Conservation (phyloP, 148 eudicot genomes). For the Diospyros kaki region DNA sequence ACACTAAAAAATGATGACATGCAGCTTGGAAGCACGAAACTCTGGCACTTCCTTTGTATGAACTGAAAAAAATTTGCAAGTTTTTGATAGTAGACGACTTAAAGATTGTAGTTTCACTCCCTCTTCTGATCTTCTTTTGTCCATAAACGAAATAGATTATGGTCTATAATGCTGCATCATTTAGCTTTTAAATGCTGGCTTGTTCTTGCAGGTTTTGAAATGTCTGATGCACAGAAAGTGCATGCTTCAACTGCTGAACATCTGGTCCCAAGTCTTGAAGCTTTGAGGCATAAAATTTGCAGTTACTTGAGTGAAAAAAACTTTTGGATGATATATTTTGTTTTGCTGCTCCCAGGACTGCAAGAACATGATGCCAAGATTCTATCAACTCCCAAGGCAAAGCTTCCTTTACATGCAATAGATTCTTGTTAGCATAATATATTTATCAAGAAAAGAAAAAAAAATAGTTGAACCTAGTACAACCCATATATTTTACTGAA, state of each 20-base stretch:
- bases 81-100: no score
- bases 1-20: no score
- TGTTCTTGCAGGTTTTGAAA: conserved; percentile 46
- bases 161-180: background rate
- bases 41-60: no score
- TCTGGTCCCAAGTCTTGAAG: conserved; percentile 53
- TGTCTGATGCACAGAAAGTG: conserved; percentile 60
- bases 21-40: no score
- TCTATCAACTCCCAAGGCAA: conserved; percentile 70
- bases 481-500: background rate
- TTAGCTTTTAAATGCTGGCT: background rate
- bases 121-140: background rate
- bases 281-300: conserved; percentile 38
- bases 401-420: conserved; percentile 8
- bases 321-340: conserved; percentile 81
- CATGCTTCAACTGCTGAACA: conserved; percentile 52
- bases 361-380: conserved; percentile 42
- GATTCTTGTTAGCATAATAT: no score
- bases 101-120: background rate
- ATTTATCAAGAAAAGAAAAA: no score
- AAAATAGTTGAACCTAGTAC: background rate
- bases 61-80: no score
- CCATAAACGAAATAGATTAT: background rate
- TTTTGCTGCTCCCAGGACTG: conserved; percentile 65
- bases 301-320: conserved; percentile 33